These are phyloP conservation scores for Panaeolus cyanescens DNA, from an alignment of 768 basidiomycete genomes.

Conservation along the genomic window DNA sequence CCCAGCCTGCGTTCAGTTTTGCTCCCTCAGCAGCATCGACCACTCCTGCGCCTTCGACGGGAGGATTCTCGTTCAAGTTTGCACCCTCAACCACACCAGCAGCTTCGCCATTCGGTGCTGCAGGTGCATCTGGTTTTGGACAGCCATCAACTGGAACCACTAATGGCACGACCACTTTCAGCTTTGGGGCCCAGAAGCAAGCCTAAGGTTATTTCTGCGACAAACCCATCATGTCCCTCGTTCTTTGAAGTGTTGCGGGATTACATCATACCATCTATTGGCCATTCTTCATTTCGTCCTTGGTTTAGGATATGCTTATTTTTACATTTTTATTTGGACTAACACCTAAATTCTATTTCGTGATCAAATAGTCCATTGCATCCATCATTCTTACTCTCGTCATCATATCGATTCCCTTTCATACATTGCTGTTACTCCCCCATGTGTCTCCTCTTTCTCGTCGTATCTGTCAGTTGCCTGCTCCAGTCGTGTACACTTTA, in stretches of 20 bases:
- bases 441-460: neutral
- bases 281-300: neutral
- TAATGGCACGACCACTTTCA: slow-evolving; percentile 3
- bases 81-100: slow-evolving; percentile 11
- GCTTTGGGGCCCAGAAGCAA: slow-evolving; percentile 7
- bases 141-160: slow-evolving; percentile 6
- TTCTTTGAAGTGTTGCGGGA: neutral
- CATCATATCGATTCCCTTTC: neutral
- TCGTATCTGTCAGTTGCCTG: neutral
- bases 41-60: slow-evolving; percentile 8
- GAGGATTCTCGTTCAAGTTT: slow-evolving; percentile 8
- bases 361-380: neutral
- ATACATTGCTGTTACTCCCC: neutral
- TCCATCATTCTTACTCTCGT: neutral
- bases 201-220: neutral
- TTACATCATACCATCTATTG: neutral
- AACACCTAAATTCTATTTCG: neutral
- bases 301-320: neutral
- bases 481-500: neutral
- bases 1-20: slow-evolving; percentile 4
- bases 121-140: slow-evolving; percentile 29
- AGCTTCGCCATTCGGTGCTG: slow-evolving; percentile 21
- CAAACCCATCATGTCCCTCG: too few species aligned
- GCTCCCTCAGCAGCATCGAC: slow-evolving; percentile 14
- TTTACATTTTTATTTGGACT: neutral